Percentiles rank a stretch among this genome's conserved stretches.
These are phyloP conservation scores for Colletotrichum limetticola DNA, from an alignment of 2,329 filamentous ascomycete species.

Conservation along the genomic window DNA sequence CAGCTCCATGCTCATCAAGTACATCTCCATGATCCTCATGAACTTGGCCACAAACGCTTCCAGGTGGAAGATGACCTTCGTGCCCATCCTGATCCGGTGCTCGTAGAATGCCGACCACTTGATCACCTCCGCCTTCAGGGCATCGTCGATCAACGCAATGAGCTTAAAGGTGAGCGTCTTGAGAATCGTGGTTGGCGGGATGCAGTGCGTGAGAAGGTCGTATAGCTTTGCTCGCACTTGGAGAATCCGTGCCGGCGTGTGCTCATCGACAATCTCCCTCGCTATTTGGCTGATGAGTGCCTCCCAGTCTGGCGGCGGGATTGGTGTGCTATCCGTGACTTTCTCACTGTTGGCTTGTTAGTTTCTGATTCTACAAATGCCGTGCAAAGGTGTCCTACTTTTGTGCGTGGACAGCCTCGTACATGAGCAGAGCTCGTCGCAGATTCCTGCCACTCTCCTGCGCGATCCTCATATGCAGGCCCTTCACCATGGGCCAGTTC, in stretches of 20 bases:
- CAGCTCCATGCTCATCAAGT: slow-evolving; percentile 85
- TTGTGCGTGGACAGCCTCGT: slow-evolving; percentile 95
- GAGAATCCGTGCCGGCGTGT: slow-evolving; percentile 88
- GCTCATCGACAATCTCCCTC: slow-evolving; percentile 92
- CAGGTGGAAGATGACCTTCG: slow-evolving; percentile 96
- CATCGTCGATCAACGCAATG: slow-evolving; percentile 86
- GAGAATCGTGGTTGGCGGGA: slow-evolving; percentile 91
- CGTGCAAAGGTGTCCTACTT: slow-evolving; percentile 71
- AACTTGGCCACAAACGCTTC: slow-evolving; percentile 99
- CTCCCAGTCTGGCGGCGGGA: slow-evolving; percentile 97
- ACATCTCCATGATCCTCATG: slow-evolving; percentile 96
- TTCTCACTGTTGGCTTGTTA: slow-evolving; percentile 75
- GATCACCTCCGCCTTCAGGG: slow-evolving; percentile 89
- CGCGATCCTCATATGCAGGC: slow-evolving; percentile 85
- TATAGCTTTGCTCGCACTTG: slow-evolving; percentile 95
- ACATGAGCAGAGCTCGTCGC: slow-evolving; percentile 92
- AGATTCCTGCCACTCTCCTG: slow-evolving; percentile 92
- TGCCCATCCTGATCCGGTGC: slow-evolving; percentile 90
- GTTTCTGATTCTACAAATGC: slow-evolving; percentile 16
- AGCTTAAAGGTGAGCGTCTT: slow-evolving; percentile 96
- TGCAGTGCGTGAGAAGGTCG: slow-evolving; percentile 96
- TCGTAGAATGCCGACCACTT: slow-evolving; percentile 98
- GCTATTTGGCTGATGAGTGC: slow-evolving; percentile 89
- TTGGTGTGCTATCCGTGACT: slow-evolving; percentile 85
- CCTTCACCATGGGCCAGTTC: slow-evolving; percentile 80